A percentile compares a stretch with the other conserved stretches of the same genome.
Conservation (phyloP, 129 eudicot genomes). For the Ambrosia trifida region DNA sequence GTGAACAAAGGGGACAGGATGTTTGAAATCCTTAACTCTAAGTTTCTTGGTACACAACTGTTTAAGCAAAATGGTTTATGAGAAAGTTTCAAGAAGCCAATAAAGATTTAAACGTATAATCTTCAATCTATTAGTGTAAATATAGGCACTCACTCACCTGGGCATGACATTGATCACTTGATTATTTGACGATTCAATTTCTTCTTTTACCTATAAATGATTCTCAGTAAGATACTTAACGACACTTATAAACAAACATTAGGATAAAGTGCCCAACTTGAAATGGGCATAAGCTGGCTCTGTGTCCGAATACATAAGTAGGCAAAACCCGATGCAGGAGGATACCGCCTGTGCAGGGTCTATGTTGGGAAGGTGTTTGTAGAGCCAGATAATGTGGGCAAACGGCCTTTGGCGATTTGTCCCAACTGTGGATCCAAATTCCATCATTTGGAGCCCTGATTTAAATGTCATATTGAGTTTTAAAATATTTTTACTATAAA, state of each 20-base stretch:
- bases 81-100: not conserved
- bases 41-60: conserved; percentile 50
- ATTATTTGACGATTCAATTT: conserved; percentile 53
- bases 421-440: no score
- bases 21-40: conserved; percentile 53
- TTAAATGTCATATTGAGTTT: no score
- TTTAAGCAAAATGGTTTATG: conserved; percentile 30
- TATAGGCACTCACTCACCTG: conserved; percentile 46
- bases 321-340: no score
- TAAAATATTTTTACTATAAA: no score
- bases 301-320: no score
- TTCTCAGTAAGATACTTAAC: not conserved
- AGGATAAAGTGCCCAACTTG: not conserved
- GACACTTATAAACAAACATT: not conserved
- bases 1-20: conserved; percentile 60
- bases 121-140: not conserved
- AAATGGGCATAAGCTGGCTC: no score
- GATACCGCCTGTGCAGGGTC: no score
- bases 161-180: conserved; percentile 32
- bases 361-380: no score
- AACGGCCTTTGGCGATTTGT: no score
- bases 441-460: no score
- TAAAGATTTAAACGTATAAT: not conserved
- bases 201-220: conserved; percentile 58
- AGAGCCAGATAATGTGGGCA: no score